Percentiles rank a stretch among this genome's conserved stretches.
These are phyloP conservation scores for Trametes sp. DNA, from an alignment of 1,284 basidiomycete genomes.

Conservation along the genomic window DNA sequence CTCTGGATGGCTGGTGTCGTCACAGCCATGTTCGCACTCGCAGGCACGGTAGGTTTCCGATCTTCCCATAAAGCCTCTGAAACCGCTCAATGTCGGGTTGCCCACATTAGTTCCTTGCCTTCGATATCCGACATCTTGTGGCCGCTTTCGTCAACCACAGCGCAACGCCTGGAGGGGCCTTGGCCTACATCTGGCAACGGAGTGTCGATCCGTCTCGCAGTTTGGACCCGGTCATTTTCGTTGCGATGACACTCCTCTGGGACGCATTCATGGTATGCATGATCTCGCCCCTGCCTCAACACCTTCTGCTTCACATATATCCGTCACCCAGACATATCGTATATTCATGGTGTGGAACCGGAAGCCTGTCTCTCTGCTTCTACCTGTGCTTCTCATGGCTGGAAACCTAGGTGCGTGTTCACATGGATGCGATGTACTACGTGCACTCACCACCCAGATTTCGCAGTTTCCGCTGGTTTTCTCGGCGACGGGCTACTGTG, in stretches of 20 bases:
- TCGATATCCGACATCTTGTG: background rate
- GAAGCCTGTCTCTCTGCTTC: background rate
- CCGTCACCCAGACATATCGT: conserved; percentile 8
- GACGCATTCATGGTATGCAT: conserved; percentile 11
- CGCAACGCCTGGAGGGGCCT: background rate
- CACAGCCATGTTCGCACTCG: background rate
- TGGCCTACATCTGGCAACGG: background rate
- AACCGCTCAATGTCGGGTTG: too few relatives aligned
- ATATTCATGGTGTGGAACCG: conserved; percentile 14
- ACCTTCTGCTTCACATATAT: too few relatives aligned
- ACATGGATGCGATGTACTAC: too few relatives aligned
- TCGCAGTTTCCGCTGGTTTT: background rate
- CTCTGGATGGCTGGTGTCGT: background rate
- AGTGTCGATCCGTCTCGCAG: background rate
- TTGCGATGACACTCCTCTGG: background rate
- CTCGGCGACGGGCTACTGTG: background rate
- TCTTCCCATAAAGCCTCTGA: background rate
- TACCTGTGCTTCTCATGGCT: background rate
- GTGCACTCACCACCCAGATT: background rate
- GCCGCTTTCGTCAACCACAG: background rate
- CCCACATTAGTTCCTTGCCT: background rate
- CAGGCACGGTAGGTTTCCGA: background rate
- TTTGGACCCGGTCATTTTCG: background rate
- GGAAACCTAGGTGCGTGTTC: background rate
- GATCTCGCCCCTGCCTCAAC: too few relatives aligned